Evolutionary conservation across 2,329 filamentous ascomycete genomes (phyloP).

Genomic region (Fonsecaea pedrosoi): DNA sequence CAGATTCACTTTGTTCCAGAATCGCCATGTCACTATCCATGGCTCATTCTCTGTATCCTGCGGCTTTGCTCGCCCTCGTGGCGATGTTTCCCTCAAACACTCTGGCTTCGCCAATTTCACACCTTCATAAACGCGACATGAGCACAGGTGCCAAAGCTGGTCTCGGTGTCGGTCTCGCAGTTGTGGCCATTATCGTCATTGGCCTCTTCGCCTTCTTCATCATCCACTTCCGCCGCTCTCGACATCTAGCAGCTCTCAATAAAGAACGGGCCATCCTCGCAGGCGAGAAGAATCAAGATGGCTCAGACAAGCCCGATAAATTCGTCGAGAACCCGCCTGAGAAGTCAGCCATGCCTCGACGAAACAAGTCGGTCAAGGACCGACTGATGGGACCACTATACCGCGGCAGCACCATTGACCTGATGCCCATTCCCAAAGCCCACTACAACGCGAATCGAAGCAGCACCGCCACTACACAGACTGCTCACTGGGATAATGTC

Average conservation of each 20-base stretch:
- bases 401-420: conserved; percentile 39
- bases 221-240: conserved; percentile 37
- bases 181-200: conserved; percentile 32
- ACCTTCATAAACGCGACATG: conserved; percentile 36
- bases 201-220: conserved; percentile 36
- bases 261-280: conserved; percentile 38
- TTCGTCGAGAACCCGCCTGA: conserved; percentile 30
- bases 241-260: conserved; percentile 36
- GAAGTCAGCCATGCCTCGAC: conserved; percentile 30
- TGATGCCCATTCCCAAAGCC: conserved; percentile 36
- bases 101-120: conserved; percentile 30
- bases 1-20: background rate
- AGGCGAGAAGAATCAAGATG: conserved; percentile 40
- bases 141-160: conserved; percentile 39
- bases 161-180: conserved; percentile 39
- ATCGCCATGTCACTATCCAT: conserved; percentile 22
- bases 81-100: conserved; percentile 25
- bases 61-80: conserved; percentile 23
- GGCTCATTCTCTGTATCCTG: conserved; percentile 13
- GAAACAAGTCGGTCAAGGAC: conserved; percentile 41
- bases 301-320: conserved; percentile 38
- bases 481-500: conserved; percentile 20
- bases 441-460: conserved; percentile 31
- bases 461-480: conserved; percentile 33
- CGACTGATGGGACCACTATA: conserved; percentile 40